Conservation (phyloP, 768 basidiomycete genomes). For the Dioszegia aurantiaca region DNA sequence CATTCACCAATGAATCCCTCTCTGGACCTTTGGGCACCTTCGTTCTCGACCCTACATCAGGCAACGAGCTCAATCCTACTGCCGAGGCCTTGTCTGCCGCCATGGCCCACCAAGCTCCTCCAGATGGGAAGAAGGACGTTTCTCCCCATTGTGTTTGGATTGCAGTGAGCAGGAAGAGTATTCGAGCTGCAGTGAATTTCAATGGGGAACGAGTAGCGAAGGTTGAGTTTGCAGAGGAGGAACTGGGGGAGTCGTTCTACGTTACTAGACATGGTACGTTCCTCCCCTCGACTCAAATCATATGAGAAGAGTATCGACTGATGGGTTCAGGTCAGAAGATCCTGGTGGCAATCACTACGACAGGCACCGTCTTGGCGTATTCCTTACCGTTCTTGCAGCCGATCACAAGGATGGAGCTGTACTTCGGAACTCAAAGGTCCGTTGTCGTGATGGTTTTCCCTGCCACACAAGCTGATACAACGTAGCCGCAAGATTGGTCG, state of each 20-base stretch:
- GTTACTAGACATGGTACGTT: conserved; percentile 64
- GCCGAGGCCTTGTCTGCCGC: conserved; percentile 53
- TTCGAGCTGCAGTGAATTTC: conserved; percentile 60
- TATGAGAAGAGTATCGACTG: conserved; percentile 8
- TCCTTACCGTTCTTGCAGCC: conserved; percentile 46
- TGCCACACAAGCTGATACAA: not conserved
- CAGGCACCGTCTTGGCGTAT: conserved; percentile 44
- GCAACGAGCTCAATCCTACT: conserved; percentile 48
- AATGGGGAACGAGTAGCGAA: conserved; percentile 67
- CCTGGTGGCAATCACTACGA: conserved; percentile 44
- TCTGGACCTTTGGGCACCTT: conserved; percentile 48
- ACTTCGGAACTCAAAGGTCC: conserved; percentile 32
- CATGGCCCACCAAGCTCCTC: conserved; percentile 54
- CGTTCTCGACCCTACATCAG: conserved; percentile 56
- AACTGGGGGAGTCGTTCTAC: conserved; percentile 57
- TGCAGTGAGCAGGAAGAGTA: conserved; percentile 62
- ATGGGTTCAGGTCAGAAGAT: conserved; percentile 42
- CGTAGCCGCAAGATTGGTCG: conserved; percentile 39
- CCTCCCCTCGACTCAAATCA: not conserved
- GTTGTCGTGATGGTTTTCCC: conserved; percentile 4
- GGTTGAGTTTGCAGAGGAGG: conserved; percentile 65
- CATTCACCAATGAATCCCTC: conserved; percentile 53
- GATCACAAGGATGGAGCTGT: conserved; percentile 40
- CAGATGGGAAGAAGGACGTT: conserved; percentile 47
- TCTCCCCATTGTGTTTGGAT: conserved; percentile 57